Evolutionary conservation across 2,329 filamentous ascomycete genomes (phyloP).

Genomic region (Gremmenia infestans): DNA sequence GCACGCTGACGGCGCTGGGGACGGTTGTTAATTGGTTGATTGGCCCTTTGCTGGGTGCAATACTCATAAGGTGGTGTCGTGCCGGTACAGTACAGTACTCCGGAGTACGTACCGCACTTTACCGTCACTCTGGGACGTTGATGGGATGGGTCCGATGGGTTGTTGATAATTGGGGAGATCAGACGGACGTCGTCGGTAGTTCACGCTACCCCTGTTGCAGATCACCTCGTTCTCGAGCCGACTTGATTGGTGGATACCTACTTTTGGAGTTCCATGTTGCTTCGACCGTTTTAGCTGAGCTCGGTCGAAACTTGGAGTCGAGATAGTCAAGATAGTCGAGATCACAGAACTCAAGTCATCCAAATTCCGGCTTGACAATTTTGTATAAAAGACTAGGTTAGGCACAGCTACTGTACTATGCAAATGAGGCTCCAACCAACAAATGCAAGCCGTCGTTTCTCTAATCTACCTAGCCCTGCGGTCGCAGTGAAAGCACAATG

Average conservation of each 20-base stretch:
- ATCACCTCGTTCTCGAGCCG: background rate
- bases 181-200: background rate
- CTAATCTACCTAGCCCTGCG: no score
- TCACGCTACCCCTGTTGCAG: background rate
- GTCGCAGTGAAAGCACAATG: no score
- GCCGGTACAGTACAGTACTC: background rate
- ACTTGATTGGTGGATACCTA: background rate
- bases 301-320: no score
- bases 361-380: no score
- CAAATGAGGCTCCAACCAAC: no score
- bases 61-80: background rate
- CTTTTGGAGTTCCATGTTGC: background rate
- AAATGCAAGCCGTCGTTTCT: no score
- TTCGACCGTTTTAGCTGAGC: background rate
- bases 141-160: background rate
- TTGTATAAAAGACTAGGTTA: no score
- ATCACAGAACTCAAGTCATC: background rate
- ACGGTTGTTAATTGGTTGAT: background rate
- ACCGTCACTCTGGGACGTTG: background rate
- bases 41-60: background rate
- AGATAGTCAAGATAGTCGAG: background rate
- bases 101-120: background rate
- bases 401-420: no score
- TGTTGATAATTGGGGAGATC: background rate
- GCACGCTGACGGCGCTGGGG: background rate